Evolutionary conservation across 2,329 filamentous ascomycete species (phyloP).

Genomic region (Capronia coronata): DNA sequence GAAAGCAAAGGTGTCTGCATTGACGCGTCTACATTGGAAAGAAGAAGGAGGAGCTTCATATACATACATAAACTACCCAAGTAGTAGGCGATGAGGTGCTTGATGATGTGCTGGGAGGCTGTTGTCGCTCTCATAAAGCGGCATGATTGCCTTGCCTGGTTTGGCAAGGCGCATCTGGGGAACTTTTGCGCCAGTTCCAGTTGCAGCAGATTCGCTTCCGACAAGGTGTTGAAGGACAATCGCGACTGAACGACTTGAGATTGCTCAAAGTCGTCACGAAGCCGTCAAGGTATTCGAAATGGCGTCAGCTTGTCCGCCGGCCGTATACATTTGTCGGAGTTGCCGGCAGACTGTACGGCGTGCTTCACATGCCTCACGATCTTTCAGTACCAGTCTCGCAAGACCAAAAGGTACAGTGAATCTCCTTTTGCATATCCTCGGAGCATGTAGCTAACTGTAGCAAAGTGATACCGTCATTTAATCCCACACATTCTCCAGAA

Average conservation of each 20-base stretch:
- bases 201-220: too few relatives aligned
- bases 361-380: constrained; percentile 26
- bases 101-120: neutral
- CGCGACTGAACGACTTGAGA: too few relatives aligned
- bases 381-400: constrained; percentile 23
- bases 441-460: constrained; percentile 3
- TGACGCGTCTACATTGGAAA: too few relatives aligned
- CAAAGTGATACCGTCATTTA: constrained; percentile 37
- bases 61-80: too few relatives aligned
- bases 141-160: neutral
- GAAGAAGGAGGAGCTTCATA: too few relatives aligned
- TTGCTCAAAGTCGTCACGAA: neutral
- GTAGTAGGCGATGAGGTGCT: neutral
- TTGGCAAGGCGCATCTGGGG: neutral
- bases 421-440: neutral
- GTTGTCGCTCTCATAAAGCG: neutral
- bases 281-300: neutral
- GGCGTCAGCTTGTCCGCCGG: constrained; percentile 30
- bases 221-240: too few relatives aligned
- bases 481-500: constrained; percentile 36
- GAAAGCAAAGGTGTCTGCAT: too few relatives aligned
- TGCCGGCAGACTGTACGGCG: constrained; percentile 22
- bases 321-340: constrained; percentile 36
- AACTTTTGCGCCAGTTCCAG: neutral
- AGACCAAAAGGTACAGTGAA: constrained; percentile 19